A percentile compares a stretch with the other conserved stretches of the same genome.
Conservation (phyloP, 257 asterid species). For the Ophiorrhiza pumila region DNA sequence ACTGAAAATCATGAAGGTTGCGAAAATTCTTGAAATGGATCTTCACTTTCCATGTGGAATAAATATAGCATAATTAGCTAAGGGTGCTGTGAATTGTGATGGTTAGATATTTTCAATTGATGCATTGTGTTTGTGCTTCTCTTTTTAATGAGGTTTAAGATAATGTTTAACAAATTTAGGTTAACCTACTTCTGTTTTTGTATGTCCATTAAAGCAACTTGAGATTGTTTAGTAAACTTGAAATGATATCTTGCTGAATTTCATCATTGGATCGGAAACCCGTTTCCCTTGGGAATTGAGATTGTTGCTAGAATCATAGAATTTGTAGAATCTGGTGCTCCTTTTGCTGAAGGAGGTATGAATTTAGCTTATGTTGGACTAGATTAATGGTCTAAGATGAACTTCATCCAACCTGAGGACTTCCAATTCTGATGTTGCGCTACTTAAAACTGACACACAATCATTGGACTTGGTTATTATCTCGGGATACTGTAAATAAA, state of each 20-base stretch:
- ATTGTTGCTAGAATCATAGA: background rate
- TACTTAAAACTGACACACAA: background rate
- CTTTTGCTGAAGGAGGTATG: background rate
- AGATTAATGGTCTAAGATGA: background rate
- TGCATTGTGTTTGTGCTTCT: background rate
- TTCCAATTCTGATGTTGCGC: background rate
- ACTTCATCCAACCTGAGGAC: background rate
- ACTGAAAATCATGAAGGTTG: background rate
- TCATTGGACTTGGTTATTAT: background rate
- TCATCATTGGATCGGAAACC: background rate
- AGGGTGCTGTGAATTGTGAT: too few relatives aligned
- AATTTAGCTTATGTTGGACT: background rate
- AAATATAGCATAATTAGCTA: background rate
- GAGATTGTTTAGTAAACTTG: background rate
- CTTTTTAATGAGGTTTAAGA: background rate
- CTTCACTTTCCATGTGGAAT: background rate
- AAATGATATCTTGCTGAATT: background rate
- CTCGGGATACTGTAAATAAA: background rate
- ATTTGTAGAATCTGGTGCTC: background rate
- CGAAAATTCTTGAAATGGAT: background rate
- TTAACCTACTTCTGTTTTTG: background rate
- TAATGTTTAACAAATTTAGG: background rate
- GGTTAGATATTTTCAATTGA: background rate
- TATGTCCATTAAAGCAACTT: too few relatives aligned
- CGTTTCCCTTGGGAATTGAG: background rate